These are phyloP conservation scores for Penicillium hesseltinei DNA, from an alignment of 2,329 filamentous ascomycete species.

Conservation along the genomic window DNA sequence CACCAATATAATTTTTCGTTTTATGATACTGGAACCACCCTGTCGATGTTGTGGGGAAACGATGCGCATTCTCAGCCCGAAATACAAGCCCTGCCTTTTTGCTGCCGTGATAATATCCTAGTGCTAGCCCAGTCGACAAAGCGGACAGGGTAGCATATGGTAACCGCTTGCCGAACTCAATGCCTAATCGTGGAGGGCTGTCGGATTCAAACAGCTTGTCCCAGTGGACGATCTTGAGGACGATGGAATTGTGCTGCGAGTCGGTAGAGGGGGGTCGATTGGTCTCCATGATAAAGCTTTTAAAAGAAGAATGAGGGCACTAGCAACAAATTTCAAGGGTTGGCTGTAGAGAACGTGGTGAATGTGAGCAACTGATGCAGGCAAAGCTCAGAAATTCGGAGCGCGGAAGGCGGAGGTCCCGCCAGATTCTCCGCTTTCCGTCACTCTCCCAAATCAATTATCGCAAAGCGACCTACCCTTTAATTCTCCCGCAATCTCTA, in stretches of 20 bases:
- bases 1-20: conserved; percentile 88
- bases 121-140: conserved; percentile 64
- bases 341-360: not conserved
- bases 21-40: conserved; percentile 99
- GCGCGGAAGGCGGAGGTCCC: conserved; percentile 5
- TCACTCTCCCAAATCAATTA: conserved; percentile 1
- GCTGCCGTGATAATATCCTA: conserved; percentile 72
- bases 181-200: conserved; percentile 52
- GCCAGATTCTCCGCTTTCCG: conserved; percentile 21
- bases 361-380: not conserved
- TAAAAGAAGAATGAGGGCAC: not conserved
- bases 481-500: conserved; percentile 1
- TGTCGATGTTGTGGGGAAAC: conserved; percentile 74
- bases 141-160: conserved; percentile 62
- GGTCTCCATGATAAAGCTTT: conserved; percentile 17
- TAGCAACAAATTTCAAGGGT: too few relatives aligned
- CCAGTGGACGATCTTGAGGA: conserved; percentile 35
- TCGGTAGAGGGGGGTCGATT: conserved; percentile 10
- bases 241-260: conserved; percentile 18
- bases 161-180: conserved; percentile 65
- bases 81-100: conserved; percentile 77
- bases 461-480: not conserved
- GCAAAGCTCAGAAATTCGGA: conserved; percentile 13
- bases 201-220: conserved; percentile 40
- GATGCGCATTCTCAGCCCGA: conserved; percentile 93